A percentile compares a stretch with the other conserved stretches of the same genome.
These are phyloP conservation scores for Plasmodium knowlesi DNA, from an alignment of 169 alveolate species.

Conservation along the genomic window DNA sequence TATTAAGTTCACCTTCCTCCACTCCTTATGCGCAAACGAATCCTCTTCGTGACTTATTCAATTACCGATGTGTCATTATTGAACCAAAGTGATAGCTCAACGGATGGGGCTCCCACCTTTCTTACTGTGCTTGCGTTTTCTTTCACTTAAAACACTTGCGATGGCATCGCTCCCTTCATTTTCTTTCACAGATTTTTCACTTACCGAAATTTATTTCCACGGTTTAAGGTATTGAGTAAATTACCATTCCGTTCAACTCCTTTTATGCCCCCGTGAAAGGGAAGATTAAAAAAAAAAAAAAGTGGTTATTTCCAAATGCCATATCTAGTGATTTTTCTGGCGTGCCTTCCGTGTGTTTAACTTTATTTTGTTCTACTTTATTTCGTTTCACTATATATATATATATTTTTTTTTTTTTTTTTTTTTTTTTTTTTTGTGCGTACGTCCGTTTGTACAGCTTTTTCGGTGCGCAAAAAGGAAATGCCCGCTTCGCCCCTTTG, in stretches of 20 bases:
- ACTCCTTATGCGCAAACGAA: background rate
- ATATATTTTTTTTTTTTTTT: too few species aligned
- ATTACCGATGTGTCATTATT: background rate
- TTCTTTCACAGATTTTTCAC: background rate
- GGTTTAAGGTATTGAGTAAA: background rate
- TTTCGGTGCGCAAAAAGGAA: background rate
- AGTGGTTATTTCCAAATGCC: too few species aligned
- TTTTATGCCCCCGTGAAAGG: background rate
- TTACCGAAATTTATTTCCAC: background rate
- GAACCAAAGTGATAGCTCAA: background rate
- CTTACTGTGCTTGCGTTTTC: background rate
- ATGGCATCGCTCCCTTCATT: background rate
- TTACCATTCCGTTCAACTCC: background rate
- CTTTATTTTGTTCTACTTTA: too few species aligned
- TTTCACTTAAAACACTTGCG: background rate
- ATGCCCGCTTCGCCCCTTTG: background rate
- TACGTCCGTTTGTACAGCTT: background rate
- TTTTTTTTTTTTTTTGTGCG: background rate
- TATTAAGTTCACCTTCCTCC: background rate
- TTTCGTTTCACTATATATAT: too few species aligned
- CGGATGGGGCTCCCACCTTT: background rate
- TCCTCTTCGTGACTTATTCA: background rate
- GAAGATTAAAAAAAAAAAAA: background rate
- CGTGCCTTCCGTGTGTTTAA: background rate
- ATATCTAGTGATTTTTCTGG: too few species aligned